Percentiles rank a stretch among this genome's conserved stretches.
Evolutionary conservation across 2,329 filamentous ascomycete genomes (phyloP).

Genomic region (Botrytis pseudocinerea): DNA sequence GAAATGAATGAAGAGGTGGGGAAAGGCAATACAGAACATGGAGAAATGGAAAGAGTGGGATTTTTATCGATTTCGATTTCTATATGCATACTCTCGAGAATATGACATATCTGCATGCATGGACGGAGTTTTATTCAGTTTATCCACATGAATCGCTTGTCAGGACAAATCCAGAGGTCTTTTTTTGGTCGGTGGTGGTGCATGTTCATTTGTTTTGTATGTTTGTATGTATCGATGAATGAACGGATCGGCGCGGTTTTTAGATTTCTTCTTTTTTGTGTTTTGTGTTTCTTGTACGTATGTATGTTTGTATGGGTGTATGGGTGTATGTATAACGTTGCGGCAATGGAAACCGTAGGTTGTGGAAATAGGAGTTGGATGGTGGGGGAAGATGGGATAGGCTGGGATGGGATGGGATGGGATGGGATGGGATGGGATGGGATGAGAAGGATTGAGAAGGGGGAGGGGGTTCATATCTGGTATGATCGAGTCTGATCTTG

Average conservation of each 20-base stretch:
- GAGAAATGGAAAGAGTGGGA: neutral
- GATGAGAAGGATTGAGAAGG: neutral
- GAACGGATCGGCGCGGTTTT: neutral
- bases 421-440: neutral
- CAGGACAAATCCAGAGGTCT: neutral
- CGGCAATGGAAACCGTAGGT: neutral
- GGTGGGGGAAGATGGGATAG: neutral
- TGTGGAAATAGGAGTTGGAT: neutral
- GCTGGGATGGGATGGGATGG: no score
- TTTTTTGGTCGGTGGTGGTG: neutral
- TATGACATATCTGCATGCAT: neutral
- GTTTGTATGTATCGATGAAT: neutral
- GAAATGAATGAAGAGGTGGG: neutral
- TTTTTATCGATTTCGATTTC: neutral
- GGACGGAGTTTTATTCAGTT: constrained; percentile 11
- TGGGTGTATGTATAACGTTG: neutral
- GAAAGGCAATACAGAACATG: neutral
- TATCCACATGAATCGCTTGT: neutral
- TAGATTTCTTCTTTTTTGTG: neutral
- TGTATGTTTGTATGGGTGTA: neutral
- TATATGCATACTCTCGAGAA: neutral
- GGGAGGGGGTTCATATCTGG: neutral
- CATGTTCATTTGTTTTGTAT: neutral
- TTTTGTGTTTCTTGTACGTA: neutral
- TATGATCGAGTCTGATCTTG: neutral